These are phyloP conservation scores for Xylaria flabelliformis DNA, from an alignment of 495 filamentous ascomycete genomes.

Conservation along the genomic window DNA sequence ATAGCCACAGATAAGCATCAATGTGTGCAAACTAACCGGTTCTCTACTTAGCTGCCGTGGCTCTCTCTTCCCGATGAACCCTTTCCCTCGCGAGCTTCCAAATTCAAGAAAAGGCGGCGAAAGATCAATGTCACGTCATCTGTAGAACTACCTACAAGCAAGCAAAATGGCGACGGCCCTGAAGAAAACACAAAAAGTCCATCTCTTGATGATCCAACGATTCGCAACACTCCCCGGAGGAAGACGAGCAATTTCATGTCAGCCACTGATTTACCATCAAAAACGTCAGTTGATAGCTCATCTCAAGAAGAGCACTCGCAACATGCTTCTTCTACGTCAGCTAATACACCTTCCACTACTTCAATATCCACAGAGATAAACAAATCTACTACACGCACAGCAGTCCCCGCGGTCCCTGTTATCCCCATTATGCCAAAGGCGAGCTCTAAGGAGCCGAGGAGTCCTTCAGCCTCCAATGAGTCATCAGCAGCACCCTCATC, in stretches of 20 bases:
- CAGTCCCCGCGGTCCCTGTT: slow-evolving; percentile 69
- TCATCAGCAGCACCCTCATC: slow-evolving; percentile 28
- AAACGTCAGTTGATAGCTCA: slow-evolving; percentile 38
- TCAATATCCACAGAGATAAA: slow-evolving; percentile 45
- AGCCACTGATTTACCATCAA: slow-evolving; percentile 70
- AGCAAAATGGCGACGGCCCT: slow-evolving; percentile 38
- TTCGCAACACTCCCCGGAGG: slow-evolving; percentile 39
- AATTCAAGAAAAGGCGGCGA: slow-evolving; percentile 45
- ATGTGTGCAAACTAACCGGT: slow-evolving; percentile 28
- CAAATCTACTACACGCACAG: slow-evolving; percentile 56
- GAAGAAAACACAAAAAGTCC: slow-evolving; percentile 25
- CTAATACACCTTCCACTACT: slow-evolving; percentile 20
- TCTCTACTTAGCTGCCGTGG: slow-evolving; percentile 72
- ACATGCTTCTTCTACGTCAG: slow-evolving; percentile 4
- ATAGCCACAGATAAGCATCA: not conserved
- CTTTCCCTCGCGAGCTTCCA: slow-evolving; percentile 64
- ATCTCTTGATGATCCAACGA: slow-evolving; percentile 23
- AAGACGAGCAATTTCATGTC: slow-evolving; percentile 54
- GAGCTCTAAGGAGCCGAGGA: slow-evolving; percentile 45
- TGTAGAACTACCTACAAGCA: slow-evolving; percentile 45
- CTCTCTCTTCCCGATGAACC: slow-evolving; percentile 69
- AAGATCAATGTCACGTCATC: slow-evolving; percentile 37
- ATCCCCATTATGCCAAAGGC: slow-evolving; percentile 70
- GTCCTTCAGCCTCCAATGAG: slow-evolving; percentile 44
- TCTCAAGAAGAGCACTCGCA: slow-evolving; percentile 10